These are phyloP conservation scores for Fusarium liriodendri DNA, from an alignment of 2,329 filamentous ascomycete species.

Conservation along the genomic window DNA sequence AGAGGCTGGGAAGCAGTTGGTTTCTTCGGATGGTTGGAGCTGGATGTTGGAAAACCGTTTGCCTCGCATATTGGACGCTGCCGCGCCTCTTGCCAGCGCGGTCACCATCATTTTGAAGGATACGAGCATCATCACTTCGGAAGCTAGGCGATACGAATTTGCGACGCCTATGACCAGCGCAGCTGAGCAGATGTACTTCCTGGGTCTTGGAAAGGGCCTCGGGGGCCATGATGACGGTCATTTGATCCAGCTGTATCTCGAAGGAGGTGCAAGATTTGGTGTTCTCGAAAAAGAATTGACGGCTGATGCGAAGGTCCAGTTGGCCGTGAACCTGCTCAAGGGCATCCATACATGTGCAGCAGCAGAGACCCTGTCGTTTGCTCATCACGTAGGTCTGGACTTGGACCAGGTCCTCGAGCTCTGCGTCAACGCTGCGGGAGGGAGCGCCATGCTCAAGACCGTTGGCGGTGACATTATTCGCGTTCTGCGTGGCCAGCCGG, in stretches of 20 bases:
- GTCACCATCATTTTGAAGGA: slow-evolving; percentile 72
- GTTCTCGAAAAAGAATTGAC: background rate
- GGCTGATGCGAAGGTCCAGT: slow-evolving; percentile 1
- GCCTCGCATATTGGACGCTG: slow-evolving; percentile 64
- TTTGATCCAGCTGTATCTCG: slow-evolving; percentile 17
- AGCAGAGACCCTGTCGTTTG: slow-evolving; percentile 27
- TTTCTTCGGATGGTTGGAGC: slow-evolving; percentile 62
- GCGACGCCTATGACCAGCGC: slow-evolving; percentile 69
- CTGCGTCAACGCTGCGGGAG: slow-evolving; percentile 27
- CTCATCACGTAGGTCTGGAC: slow-evolving; percentile 21
- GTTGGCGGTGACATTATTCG: slow-evolving; percentile 17
- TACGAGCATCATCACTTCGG: slow-evolving; percentile 74
- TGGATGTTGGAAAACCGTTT: slow-evolving; percentile 73
- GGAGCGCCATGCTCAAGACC: slow-evolving; percentile 12
- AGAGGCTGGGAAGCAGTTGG: slow-evolving; percentile 55
- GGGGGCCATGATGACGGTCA: slow-evolving; percentile 23
- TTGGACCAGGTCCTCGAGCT: slow-evolving; percentile 28
- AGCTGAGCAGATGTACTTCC: slow-evolving; percentile 74
- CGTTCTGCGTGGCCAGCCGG: slow-evolving; percentile 3
- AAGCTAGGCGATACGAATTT: slow-evolving; percentile 68
- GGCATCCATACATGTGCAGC: slow-evolving; percentile 28
- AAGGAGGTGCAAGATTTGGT: slow-evolving; percentile 8
- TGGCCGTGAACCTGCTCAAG: slow-evolving; percentile 21
- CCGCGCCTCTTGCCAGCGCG: slow-evolving; percentile 68
- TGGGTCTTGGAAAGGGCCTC: slow-evolving; percentile 67